phyloP scores from a whole-genome alignment of 148 eudicot species.

The Spergularia bocconei region DNA sequence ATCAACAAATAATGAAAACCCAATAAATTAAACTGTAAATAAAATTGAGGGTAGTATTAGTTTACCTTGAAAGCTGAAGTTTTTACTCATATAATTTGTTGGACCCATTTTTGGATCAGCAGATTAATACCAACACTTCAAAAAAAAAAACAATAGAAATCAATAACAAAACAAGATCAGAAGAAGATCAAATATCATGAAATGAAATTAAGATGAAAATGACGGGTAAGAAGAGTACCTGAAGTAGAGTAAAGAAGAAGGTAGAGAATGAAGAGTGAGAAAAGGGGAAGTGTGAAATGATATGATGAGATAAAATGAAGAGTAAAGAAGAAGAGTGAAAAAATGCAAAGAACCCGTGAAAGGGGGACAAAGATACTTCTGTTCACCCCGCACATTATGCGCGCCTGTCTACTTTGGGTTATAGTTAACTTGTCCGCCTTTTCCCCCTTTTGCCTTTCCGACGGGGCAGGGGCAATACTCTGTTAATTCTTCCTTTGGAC shows the following conservation, averaged over 20 bases:
- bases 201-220: background rate
- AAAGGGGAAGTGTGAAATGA: background rate
- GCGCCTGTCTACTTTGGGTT: background rate
- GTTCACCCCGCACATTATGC: background rate
- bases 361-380: background rate
- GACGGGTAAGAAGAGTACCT: background rate
- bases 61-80: conserved; percentile 35
- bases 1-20: conserved; percentile 1
- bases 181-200: background rate
- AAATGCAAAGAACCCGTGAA: conserved; percentile 17
- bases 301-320: background rate
- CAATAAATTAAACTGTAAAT: background rate
- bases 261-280: background rate
- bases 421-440: background rate
- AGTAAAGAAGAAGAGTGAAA: background rate
- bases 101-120: conserved; percentile 38
- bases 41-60: background rate
- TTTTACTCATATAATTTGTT: conserved; percentile 24
- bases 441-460: conserved; percentile 11
- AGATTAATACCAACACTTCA: background rate
- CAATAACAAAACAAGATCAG: background rate
- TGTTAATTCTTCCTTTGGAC: background rate
- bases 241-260: background rate
- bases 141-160: background rate
- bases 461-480: background rate